These are phyloP conservation scores for Stachybotrys echinatus DNA, from an alignment of 2,329 filamentous ascomycete genomes.

Conservation along the genomic window DNA sequence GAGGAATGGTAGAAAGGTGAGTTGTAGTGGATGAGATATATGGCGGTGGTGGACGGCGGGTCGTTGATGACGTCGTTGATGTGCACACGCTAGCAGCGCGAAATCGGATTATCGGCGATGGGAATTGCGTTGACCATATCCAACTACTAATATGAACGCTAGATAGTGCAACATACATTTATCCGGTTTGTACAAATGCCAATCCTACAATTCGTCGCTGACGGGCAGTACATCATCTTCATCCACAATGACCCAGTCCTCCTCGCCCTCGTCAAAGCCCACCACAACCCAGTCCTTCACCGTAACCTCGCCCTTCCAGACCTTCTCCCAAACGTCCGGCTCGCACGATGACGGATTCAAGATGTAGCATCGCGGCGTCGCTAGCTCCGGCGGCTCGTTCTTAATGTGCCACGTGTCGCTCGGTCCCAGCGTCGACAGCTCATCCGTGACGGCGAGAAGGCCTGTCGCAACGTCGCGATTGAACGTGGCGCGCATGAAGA, in stretches of 20 bases:
- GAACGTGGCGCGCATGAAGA: slow-evolving; percentile 54
- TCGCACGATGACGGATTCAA: slow-evolving; percentile 51
- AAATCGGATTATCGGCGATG: too few relatives aligned
- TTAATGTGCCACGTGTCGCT: slow-evolving; percentile 54
- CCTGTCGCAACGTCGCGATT: slow-evolving; percentile 51
- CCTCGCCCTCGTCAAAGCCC: slow-evolving; percentile 5
- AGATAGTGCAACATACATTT: too few relatives aligned
- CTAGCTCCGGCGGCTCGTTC: slow-evolving; percentile 40
- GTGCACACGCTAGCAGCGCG: too few relatives aligned
- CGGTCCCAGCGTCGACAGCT: slow-evolving; percentile 46
- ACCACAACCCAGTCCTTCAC: slow-evolving; percentile 34
- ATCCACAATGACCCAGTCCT: neutral
- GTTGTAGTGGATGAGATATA: too few relatives aligned
- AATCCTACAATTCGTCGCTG: neutral
- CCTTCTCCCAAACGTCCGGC: slow-evolving; percentile 43
- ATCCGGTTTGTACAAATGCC: too few relatives aligned
- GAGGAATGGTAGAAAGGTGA: too few relatives aligned
- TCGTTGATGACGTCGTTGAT: too few relatives aligned
- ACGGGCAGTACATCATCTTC: neutral
- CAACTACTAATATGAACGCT: too few relatives aligned
- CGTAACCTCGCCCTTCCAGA: slow-evolving; percentile 44
- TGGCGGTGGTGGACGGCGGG: too few relatives aligned
- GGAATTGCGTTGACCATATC: too few relatives aligned
- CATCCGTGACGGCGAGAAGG: slow-evolving; percentile 40
- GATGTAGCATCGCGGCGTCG: slow-evolving; percentile 53